A percentile compares a stretch with the other conserved stretches of the same genome.
Evolutionary conservation across 352 stramenopile genomes (phyloP).

Genomic region (Phytophthora colocasiae): DNA sequence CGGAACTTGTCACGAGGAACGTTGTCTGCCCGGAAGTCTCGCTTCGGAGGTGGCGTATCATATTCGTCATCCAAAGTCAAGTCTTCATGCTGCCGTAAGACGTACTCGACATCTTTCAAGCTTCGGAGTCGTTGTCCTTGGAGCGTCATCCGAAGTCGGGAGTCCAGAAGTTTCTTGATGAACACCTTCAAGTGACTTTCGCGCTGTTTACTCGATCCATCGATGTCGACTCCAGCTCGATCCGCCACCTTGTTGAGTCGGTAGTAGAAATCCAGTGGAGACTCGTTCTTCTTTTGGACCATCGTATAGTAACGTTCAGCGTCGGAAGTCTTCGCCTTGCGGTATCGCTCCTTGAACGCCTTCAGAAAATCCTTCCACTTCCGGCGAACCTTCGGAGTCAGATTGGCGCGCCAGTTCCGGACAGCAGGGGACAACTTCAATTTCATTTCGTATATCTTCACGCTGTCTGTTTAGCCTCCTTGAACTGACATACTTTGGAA

Average conservation of each 20-base stretch:
- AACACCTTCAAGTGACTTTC: no score
- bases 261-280: no score
- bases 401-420: background rate
- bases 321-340: background rate
- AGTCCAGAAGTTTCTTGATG: no score
- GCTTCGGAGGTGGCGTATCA: background rate
- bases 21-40: background rate
- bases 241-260: no score
- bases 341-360: background rate
- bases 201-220: no score
- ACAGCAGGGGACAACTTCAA: background rate
- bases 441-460: slow-evolving; percentile 1
- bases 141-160: no score
- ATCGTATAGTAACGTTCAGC: no score
- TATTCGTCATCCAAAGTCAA: background rate
- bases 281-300: no score
- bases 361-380: background rate
- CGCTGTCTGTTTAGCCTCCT: background rate
- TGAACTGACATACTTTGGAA: background rate
- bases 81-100: background rate
- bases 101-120: no score
- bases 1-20: no score
- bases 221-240: no score
- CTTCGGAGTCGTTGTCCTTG: no score
- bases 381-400: background rate